Percentiles rank a stretch among this genome's conserved stretches.
Evolutionary conservation across 805 yeast species (phyloP).

Genomic region (Lipomyces mesembrius): DNA sequence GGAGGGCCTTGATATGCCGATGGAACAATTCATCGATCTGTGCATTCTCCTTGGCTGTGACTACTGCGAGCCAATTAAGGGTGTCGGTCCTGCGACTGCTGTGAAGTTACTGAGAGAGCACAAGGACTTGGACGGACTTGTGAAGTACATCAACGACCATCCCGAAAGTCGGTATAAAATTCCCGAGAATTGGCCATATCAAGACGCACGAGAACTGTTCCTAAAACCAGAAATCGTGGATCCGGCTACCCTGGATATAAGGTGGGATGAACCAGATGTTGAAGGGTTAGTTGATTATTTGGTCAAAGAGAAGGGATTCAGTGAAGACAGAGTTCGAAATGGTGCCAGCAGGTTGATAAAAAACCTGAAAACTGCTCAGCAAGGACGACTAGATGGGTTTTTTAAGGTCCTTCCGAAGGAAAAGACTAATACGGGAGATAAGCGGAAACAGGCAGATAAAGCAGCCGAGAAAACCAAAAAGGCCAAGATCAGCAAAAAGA

Average conservation of each 20-base stretch:
- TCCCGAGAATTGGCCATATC: slow-evolving; percentile 94
- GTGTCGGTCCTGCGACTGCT: slow-evolving; percentile 96
- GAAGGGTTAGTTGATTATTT: slow-evolving; percentile 81
- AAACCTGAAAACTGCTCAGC: slow-evolving; percentile 81
- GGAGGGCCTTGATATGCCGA: slow-evolving; percentile 64
- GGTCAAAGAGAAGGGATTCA: slow-evolving; percentile 87
- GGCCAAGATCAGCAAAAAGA: slow-evolving; percentile 28
- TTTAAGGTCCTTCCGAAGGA: slow-evolving; percentile 67
- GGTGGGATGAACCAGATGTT: slow-evolving; percentile 88
- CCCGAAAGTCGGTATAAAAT: slow-evolving; percentile 71
- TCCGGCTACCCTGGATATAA: slow-evolving; percentile 65
- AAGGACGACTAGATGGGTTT: slow-evolving; percentile 80
- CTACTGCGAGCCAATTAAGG: slow-evolving; percentile 92
- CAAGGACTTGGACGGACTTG: slow-evolving; percentile 76
- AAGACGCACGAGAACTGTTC: slow-evolving; percentile 84
- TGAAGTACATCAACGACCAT: slow-evolving; percentile 55
- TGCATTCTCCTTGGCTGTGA: slow-evolving; percentile 96
- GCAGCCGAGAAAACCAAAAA: slow-evolving; percentile 30
- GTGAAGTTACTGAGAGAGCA: slow-evolving; percentile 84
- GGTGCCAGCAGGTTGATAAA: slow-evolving; percentile 87
- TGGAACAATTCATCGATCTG: slow-evolving; percentile 75
- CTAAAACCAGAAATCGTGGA: slow-evolving; percentile 76
- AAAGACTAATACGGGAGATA: slow-evolving; percentile 43
- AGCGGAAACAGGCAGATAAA: slow-evolving; percentile 44
- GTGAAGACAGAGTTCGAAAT: slow-evolving; percentile 85